A percentile compares a stretch with the other conserved stretches of the same genome.
Conservation (phyloP, 371 early-diverging fungal genomes). For the Polyrhizophydium stewartii region DNA sequence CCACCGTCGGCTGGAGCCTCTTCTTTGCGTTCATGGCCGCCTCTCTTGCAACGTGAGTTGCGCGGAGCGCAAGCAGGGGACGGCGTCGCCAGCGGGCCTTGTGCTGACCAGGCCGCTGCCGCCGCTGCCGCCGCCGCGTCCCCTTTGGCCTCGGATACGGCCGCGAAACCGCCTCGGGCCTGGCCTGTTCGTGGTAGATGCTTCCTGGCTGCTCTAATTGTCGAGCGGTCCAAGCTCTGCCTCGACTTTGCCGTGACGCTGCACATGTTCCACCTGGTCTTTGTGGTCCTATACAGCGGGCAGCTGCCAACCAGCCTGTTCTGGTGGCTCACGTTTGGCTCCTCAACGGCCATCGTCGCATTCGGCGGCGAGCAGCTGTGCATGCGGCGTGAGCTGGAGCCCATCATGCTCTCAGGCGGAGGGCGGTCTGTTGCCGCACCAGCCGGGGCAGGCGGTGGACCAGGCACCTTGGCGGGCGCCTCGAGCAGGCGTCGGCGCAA, state of each 20-base stretch:
- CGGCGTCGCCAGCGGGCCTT: no score
- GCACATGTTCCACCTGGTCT: constrained; percentile 61
- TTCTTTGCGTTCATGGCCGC: constrained; percentile 63
- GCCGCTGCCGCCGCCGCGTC: no score
- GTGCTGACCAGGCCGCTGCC: no score
- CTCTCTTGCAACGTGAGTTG: constrained; percentile 24
- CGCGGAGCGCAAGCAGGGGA: no score
- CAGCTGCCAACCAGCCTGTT: constrained; percentile 55
- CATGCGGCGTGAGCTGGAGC: constrained; percentile 77
- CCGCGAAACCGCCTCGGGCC: no score
- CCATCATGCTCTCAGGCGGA: constrained; percentile 51
- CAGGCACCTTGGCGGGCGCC: not conserved
- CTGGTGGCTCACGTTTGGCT: constrained; percentile 67
- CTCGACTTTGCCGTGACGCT: constrained; percentile 79
- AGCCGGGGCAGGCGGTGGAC: not conserved
- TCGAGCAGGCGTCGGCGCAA: not conserved
- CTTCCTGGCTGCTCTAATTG: constrained; percentile 49
- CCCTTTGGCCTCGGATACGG: no score
- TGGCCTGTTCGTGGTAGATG: constrained; percentile 12
- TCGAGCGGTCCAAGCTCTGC: constrained; percentile 75
- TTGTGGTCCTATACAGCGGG: constrained; percentile 55
- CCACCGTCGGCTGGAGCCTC: constrained; percentile 69
- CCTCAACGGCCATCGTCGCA: constrained; percentile 56
- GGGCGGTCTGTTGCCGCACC: not conserved
- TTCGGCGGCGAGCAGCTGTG: constrained; percentile 80